Conservation (phyloP, 1,284 basidiomycete species). For the Erythrobasidium hasegawianum region DNA sequence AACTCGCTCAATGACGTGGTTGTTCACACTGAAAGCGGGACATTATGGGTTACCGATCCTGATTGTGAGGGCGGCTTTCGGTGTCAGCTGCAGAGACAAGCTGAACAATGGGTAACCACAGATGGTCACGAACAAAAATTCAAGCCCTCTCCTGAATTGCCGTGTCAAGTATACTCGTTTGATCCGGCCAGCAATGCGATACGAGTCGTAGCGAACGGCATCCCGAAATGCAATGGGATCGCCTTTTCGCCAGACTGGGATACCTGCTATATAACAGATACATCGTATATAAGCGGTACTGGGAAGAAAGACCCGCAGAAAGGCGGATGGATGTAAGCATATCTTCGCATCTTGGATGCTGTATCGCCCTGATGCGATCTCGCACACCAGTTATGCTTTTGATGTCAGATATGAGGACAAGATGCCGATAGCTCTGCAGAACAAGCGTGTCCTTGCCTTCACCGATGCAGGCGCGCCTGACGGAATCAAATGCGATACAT, state of each 20-base stretch:
- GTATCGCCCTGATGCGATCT: background rate
- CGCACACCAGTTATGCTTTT: conserved; percentile 60
- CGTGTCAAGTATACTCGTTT: conserved; percentile 69
- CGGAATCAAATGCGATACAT: conserved; percentile 58
- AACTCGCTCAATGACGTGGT: conserved; percentile 43
- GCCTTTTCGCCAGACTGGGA: conserved; percentile 65
- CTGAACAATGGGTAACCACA: background rate
- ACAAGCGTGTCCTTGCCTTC: conserved; percentile 69
- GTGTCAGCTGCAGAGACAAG: no score
- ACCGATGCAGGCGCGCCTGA: conserved; percentile 63
- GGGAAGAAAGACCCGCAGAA: conserved; percentile 12
- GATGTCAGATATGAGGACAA: conserved; percentile 62
- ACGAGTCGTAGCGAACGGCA: conserved; percentile 66
- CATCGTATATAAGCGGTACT: conserved; percentile 28
- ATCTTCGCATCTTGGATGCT: background rate
- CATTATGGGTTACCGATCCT: conserved; percentile 68
- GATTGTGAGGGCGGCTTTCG: conserved; percentile 42
- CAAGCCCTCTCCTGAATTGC: conserved; percentile 61
- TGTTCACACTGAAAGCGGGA: conserved; percentile 58
- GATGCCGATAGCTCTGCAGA: conserved; percentile 52
- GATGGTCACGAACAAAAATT: conserved; percentile 55
- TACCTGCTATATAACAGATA: conserved; percentile 62
- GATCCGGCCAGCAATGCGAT: conserved; percentile 62
- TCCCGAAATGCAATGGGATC: conserved; percentile 60
- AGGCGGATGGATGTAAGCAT: conserved; percentile 14